A percentile compares a stretch with the other conserved stretches of the same genome.
phyloP scores from a whole-genome alignment of 495 filamentous ascomycete genomes.

The Astrocystis sublimbata region DNA sequence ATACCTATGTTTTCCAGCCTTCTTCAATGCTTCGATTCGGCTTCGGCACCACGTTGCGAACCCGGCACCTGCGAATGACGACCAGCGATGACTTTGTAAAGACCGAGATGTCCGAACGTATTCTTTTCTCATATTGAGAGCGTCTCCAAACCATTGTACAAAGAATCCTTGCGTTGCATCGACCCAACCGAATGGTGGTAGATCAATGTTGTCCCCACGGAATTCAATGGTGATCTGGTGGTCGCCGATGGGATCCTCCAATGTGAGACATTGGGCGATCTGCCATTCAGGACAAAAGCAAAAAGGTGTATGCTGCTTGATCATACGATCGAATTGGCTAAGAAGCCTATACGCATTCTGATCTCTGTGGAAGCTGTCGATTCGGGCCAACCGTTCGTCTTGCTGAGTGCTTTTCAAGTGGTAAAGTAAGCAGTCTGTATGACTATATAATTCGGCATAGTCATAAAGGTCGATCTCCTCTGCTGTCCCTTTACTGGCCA shows the following conservation, averaged over 20 bases:
- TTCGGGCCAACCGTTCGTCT: too few species aligned
- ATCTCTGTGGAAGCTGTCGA: background rate
- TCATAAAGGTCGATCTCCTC: background rate
- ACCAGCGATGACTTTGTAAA: background rate
- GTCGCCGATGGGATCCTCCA: background rate
- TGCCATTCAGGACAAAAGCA: too few species aligned
- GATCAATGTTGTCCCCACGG: background rate
- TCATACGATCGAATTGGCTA: background rate
- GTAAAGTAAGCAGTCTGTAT: background rate
- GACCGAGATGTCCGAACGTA: background rate
- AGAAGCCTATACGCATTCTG: background rate
- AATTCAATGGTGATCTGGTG: background rate
- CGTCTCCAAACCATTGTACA: background rate
- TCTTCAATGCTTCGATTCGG: background rate
- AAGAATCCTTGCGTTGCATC: background rate
- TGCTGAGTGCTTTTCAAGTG: background rate
- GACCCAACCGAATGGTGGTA: background rate
- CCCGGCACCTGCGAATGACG: background rate
- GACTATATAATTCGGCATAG: background rate
- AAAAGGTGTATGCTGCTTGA: background rate
- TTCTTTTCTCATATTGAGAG: background rate
- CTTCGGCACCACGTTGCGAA: background rate
- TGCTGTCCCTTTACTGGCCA: background rate
- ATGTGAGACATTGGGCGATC: too few species aligned
- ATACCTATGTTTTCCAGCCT: background rate